Conservation (phyloP, 495 filamentous ascomycete species). For the Penicillium lagena region DNA sequence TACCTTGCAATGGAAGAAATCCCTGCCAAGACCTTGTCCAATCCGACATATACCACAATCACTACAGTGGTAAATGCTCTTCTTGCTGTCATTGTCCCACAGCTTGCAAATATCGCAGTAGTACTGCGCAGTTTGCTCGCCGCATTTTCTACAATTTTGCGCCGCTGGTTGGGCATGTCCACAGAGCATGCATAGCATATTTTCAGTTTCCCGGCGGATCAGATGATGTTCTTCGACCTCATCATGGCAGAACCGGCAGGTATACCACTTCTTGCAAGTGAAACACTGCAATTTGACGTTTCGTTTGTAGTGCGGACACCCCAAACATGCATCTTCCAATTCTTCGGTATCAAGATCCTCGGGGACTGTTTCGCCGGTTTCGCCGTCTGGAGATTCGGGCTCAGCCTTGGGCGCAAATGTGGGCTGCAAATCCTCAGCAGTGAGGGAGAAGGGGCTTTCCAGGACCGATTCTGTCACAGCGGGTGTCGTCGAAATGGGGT, state of each 20-base stretch:
- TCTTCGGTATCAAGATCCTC: conserved; percentile 39
- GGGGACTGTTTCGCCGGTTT: conserved; percentile 12
- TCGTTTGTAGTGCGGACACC: conserved; percentile 88
- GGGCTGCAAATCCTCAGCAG: conserved; percentile 61
- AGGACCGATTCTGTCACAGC: conserved; percentile 21
- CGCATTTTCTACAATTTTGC: conserved; percentile 71
- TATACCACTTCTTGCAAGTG: conserved; percentile 85
- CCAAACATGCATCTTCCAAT: conserved; percentile 46
- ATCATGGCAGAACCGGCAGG: conserved; percentile 94
- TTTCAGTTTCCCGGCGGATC: conserved; percentile 72
- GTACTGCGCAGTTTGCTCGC: conserved; percentile 75
- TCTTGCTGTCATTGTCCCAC: conserved; percentile 89
- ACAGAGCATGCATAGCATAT: conserved; percentile 99
- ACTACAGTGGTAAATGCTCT: conserved; percentile 92
- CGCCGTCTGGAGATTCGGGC: conserved; percentile 29
- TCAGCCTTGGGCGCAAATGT: conserved; percentile 56
- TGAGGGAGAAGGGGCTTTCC: conserved; percentile 60
- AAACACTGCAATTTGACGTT: conserved; percentile 95
- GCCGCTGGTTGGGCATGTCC: conserved; percentile 75
- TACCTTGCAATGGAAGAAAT: conserved; percentile 97
- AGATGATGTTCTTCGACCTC: conserved; percentile 76
- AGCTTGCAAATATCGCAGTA: conserved; percentile 94
- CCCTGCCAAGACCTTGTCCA: conserved; percentile 87
- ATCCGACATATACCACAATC: conserved; percentile 95
- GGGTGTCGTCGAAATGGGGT: conserved; percentile 22